Conservation (phyloP, 139 green algal genomes). For the Nannochloris sp. region DNA sequence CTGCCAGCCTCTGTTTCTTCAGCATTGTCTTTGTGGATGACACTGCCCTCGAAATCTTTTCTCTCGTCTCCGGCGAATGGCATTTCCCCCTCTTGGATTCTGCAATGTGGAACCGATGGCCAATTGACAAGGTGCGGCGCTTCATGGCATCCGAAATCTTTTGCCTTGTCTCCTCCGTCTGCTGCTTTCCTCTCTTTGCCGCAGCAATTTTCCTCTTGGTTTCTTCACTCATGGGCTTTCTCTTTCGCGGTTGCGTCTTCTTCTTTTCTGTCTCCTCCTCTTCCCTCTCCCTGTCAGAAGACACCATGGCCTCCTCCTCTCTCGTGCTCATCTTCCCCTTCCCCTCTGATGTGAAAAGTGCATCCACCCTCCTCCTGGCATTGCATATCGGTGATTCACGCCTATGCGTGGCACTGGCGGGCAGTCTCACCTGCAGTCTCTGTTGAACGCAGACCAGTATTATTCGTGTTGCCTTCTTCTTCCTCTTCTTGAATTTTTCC, state of each 20-base stretch:
- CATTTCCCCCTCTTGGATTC: background rate
- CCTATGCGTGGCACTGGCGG: too few species aligned
- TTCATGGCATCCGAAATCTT: slow-evolving; percentile 8
- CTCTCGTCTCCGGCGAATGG: slow-evolving; percentile 5
- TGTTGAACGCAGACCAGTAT: too few species aligned
- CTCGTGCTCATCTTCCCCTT: too few species aligned
- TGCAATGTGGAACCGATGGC: background rate
- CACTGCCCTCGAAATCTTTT: slow-evolving; percentile 6
- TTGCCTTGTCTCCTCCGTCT: slow-evolving; percentile 3
- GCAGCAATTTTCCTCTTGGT: slow-evolving; percentile 15
- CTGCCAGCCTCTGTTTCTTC: slow-evolving; percentile 8
- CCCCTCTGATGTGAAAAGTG: background rate
- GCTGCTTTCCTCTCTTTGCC: background rate
- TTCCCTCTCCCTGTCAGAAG: too few species aligned
- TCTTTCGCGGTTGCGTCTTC: background rate
- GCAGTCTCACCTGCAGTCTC: too few species aligned
- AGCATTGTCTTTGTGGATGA: slow-evolving; percentile 3
- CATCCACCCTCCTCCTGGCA: background rate
- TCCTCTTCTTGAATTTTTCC: too few species aligned
- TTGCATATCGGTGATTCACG: too few species aligned
- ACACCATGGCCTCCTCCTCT: too few species aligned
- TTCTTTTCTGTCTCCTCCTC: too few species aligned
- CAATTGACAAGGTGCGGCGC: background rate
- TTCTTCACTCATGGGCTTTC: slow-evolving; percentile 3
- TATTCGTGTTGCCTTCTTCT: too few species aligned